Evolutionary conservation across 2,329 filamentous ascomycete genomes (phyloP).

Genomic region (Verticillium nubilum): DNA sequence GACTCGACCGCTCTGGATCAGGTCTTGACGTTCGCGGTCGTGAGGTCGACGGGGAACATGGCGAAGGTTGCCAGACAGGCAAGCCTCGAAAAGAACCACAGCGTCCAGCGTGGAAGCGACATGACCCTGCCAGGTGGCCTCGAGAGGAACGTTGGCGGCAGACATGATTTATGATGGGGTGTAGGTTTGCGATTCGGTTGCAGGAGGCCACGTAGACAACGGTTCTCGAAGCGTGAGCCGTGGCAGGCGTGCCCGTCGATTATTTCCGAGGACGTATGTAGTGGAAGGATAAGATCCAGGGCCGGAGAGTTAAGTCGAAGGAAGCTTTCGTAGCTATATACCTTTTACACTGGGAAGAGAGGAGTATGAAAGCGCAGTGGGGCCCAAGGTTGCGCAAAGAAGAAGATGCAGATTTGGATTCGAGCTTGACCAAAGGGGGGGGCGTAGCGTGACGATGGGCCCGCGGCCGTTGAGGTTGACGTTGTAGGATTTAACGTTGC

Average conservation of each 20-base stretch:
- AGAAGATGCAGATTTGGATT: background rate
- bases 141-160: constrained; percentile 37
- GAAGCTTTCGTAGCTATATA: background rate
- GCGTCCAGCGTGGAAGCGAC: constrained; percentile 69
- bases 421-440: background rate
- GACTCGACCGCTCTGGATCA: constrained; percentile 79
- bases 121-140: constrained; percentile 63
- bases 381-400: background rate
- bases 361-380: background rate
- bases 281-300: background rate
- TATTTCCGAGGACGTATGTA: background rate
- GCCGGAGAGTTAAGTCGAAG: background rate
- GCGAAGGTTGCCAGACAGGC: constrained; percentile 61
- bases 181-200: background rate
- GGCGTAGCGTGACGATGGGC: background rate
- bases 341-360: background rate
- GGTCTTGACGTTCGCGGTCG: constrained; percentile 69
- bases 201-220: background rate
- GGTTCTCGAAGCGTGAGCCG: background rate
- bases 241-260: background rate
- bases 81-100: constrained; percentile 74
- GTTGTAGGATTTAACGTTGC: background rate
- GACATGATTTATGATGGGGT: background rate
- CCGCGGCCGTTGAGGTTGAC: background rate
- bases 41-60: constrained; percentile 82